Base-by-base conservation (phyloP, 1,139 yeast genomes). In the Yamadazyma sp. region DNA sequence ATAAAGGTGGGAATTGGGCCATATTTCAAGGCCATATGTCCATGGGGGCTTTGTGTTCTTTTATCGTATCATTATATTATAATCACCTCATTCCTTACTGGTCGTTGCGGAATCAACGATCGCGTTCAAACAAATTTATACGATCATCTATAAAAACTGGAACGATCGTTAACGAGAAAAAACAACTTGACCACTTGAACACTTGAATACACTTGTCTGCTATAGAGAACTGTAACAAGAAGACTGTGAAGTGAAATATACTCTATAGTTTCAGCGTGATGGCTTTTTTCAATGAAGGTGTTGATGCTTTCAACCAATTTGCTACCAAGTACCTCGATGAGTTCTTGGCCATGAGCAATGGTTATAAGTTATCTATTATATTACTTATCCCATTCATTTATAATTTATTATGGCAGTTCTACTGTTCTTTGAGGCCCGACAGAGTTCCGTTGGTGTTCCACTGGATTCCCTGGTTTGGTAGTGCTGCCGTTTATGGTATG, bases 401-500 rank as follows among this genome's bases (percentile, higher is more conserved):
- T 64, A 83, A 83, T 52, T 64, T 85, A 29, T 55, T 76, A 22
- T 80, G 83, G 80, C 97, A 89, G 67, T 64, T 85, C 4, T 56
- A 79, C 18, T 83, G 84, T 57, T 77, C 87, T 8, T 57, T 86
- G 38, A 76, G 92, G 62, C 86, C 76, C 42, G 94, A 86, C 61
- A 70, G 92, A 46, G 94, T 80, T 12, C 98, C 98, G 6, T 61
- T 92, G 50, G 97, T 88, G 6, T 88, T 87, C 59, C 85, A 92
- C 69, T 84, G 90, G 85, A 70, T 92, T 46, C 98, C 98, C 24
- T 90, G 97, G 96, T 70, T 92, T 39, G 98, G 98, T 33, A 84
- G 94, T 29, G 94, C 97, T 29, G 79, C 85, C 27, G 66, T 75
- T 7, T 92, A 87, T 59, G 98, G 98, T 53, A 85, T 82, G 84